Conservation (phyloP, 2,329 filamentous ascomycete species). For the Talaromyces sp. region DNA sequence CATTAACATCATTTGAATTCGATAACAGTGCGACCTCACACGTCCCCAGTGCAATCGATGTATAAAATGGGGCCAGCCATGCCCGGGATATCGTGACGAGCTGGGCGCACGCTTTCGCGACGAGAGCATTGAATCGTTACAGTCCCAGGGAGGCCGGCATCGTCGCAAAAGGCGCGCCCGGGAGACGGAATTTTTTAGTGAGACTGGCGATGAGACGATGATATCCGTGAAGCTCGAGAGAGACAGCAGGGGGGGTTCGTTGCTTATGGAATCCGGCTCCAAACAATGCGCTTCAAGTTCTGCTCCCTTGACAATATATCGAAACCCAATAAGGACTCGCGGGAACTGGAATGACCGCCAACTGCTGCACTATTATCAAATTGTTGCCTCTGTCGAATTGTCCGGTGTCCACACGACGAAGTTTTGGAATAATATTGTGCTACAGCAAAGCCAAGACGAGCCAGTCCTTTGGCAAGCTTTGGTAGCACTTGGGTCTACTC, state of each 20-base stretch:
- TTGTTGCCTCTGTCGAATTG: background rate
- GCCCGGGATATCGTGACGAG: background rate
- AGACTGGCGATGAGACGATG: background rate
- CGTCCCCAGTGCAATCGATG: constrained; percentile 1
- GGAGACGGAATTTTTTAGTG: background rate
- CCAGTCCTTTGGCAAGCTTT: background rate
- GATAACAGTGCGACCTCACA: constrained; percentile 1
- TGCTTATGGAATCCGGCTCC: background rate
- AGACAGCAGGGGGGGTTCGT: background rate
- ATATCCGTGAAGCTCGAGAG: background rate
- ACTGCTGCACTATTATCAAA: background rate
- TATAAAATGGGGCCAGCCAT: background rate
- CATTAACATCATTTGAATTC: background rate
- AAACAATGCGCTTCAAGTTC: background rate
- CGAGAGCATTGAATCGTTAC: background rate
- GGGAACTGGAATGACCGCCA: background rate
- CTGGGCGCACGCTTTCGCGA: background rate
- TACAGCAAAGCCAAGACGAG: background rate
- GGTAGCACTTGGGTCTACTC: background rate
- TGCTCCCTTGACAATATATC: background rate
- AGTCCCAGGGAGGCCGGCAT: background rate
- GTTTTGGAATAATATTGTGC: constrained; percentile 2
- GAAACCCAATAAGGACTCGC: background rate
- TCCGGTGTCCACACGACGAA: background rate
- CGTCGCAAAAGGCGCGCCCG: background rate